Percentiles rank a stretch among this genome's conserved stretches.
These are phyloP conservation scores for Schizochytrium sp. DNA, from an alignment of 108 stramenopile genomes.

Conservation along the genomic window DNA sequence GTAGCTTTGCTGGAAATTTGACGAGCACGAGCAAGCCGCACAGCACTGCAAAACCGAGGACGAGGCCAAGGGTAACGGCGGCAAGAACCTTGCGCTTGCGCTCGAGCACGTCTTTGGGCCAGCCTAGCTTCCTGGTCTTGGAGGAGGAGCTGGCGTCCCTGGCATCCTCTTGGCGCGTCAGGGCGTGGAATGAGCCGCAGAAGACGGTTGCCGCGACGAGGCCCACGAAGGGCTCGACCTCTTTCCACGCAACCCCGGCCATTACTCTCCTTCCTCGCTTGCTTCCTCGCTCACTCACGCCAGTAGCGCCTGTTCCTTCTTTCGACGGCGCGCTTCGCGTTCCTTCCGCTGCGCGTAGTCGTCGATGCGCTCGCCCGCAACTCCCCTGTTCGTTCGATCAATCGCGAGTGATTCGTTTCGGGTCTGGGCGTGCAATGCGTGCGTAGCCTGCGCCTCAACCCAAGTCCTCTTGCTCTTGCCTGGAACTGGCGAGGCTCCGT, in stretches of 20 bases:
- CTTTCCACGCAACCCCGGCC: neutral
- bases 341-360: no score
- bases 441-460: no score
- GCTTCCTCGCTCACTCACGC: no score
- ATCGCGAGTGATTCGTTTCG: no score
- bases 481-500: no score
- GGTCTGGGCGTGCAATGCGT: no score
- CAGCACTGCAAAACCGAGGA: neutral
- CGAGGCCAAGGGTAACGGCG: neutral
- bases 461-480: no score
- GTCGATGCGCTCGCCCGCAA: no score
- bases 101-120: neutral
- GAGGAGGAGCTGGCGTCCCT: neutral
- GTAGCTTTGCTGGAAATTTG: neutral
- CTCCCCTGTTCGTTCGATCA: no score
- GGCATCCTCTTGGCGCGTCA: neutral
- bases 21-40: neutral
- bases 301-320: no score
- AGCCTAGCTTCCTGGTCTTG: neutral
- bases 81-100: neutral
- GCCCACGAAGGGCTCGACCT: conserved; percentile 3
- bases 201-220: neutral
- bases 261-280: no score
- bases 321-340: no score
- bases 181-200: neutral